These are phyloP conservation scores for Aspergillus ustus DNA, from an alignment of 2,329 filamentous ascomycete species.

Conservation along the genomic window DNA sequence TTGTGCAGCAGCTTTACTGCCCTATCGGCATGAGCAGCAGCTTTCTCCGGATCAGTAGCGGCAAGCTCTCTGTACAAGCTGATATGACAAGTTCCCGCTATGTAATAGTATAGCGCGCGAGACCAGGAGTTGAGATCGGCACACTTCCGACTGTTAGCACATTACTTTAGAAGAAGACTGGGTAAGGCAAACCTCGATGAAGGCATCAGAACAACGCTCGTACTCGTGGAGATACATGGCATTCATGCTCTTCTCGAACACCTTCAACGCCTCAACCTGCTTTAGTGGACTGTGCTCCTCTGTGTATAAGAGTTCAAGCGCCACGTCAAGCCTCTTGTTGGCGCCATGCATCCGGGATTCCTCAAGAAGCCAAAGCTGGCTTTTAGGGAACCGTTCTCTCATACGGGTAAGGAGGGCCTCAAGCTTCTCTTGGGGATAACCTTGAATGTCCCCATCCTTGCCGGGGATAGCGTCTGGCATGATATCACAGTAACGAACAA, in stretches of 20 bases:
- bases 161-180: not conserved
- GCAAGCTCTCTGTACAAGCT: slow-evolving; percentile 71
- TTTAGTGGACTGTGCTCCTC: slow-evolving; percentile 74
- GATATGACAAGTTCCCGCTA: slow-evolving; percentile 77
- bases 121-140: slow-evolving; percentile 89
- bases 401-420: slow-evolving; percentile 71
- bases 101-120: slow-evolving; percentile 86
- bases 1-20: slow-evolving; percentile 74
- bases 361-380: slow-evolving; percentile 84
- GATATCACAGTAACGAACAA: slow-evolving; percentile 87
- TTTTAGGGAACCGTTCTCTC: slow-evolving; percentile 77
- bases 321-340: slow-evolving; percentile 67
- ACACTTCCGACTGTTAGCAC: slow-evolving; percentile 51
- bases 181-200: slow-evolving; percentile 59
- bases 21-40: slow-evolving; percentile 62
- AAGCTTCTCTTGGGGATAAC: slow-evolving; percentile 74
- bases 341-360: slow-evolving; percentile 77
- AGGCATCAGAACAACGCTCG: slow-evolving; percentile 71
- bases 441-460: slow-evolving; percentile 63
- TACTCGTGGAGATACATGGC: slow-evolving; percentile 81
- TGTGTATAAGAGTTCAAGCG: slow-evolving; percentile 67
- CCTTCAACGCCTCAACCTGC: slow-evolving; percentile 82
- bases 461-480: slow-evolving; percentile 58
- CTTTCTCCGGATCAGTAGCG: slow-evolving; percentile 45
- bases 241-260: slow-evolving; percentile 81